Percentiles rank a stretch among this genome's conserved stretches.
Evolutionary conservation across 768 basidiomycete species (phyloP).

Genomic region (Mycena venus): DNA sequence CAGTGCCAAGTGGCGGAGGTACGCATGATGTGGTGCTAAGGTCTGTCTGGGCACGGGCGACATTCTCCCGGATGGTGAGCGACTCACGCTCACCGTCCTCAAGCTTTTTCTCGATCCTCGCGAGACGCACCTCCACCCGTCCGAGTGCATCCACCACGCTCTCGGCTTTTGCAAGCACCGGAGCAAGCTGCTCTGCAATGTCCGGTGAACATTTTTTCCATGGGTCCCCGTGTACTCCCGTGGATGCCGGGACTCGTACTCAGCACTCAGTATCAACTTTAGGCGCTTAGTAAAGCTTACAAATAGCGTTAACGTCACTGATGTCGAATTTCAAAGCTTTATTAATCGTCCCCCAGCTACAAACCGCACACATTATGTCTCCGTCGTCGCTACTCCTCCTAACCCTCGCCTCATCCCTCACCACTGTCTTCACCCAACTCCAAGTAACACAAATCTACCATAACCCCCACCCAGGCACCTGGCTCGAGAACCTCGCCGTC

Average conservation of each 20-base stretch:
- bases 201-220: not conserved
- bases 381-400: conserved; percentile 17
- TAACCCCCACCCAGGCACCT: conserved; percentile 23
- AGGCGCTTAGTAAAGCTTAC: not conserved
- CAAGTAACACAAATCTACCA: conserved; percentile 21
- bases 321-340: conserved; percentile 13
- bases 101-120: too few relatives aligned
- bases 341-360: conserved; percentile 10
- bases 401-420: conserved; percentile 7
- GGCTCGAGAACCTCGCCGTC: conserved; percentile 23
- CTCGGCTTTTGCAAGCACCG: too few relatives aligned
- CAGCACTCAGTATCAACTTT: not conserved
- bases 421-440: conserved; percentile 20
- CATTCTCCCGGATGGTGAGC: too few relatives aligned
- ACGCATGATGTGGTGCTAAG: too few relatives aligned
- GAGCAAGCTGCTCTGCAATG: too few relatives aligned
- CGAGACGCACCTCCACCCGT: too few relatives aligned
- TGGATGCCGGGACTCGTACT: not conserved
- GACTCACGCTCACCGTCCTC: too few relatives aligned
- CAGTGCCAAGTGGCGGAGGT: too few relatives aligned
- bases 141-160: too few relatives aligned
- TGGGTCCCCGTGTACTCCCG: not conserved
- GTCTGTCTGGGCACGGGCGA: too few relatives aligned
- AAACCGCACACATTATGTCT: conserved; percentile 21
- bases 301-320: conserved; percentile 17